A percentile compares a stretch with the other conserved stretches of the same genome.
These are phyloP conservation scores for Amanita pallidorosea DNA, from an alignment of 768 basidiomycete species.

Conservation along the genomic window DNA sequence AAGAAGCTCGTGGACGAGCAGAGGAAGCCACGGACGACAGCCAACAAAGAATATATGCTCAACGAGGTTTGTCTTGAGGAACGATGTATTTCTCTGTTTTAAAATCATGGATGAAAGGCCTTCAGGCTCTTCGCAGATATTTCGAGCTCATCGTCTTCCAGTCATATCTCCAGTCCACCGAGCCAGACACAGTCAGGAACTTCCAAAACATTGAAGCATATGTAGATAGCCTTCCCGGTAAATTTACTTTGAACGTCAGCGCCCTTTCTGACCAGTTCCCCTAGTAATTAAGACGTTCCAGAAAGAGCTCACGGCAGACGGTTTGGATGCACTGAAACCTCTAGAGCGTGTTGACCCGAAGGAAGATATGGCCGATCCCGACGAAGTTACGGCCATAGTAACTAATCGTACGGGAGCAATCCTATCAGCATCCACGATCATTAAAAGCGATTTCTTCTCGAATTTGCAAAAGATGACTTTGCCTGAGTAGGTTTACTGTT, in stretches of 20 bases:
- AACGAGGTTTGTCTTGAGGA: constrained; percentile 44
- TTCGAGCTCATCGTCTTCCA: constrained; percentile 85
- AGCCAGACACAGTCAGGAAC: constrained; percentile 69
- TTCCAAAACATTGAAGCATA: constrained; percentile 75
- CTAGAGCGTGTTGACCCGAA: constrained; percentile 60
- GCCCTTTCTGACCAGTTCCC: not conserved
- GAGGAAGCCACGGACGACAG: constrained; percentile 69
- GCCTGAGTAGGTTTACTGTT: constrained; percentile 55
- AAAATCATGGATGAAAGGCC: constrained; percentile 28
- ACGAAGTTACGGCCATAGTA: constrained; percentile 85
- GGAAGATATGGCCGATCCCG: constrained; percentile 71
- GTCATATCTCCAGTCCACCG: constrained; percentile 73
- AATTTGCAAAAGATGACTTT: constrained; percentile 95
- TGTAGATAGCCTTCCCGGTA: constrained; percentile 78
- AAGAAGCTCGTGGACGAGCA: constrained; percentile 66
- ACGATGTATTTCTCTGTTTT: not conserved
- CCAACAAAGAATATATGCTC: constrained; percentile 52
- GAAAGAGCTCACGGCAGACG: constrained; percentile 77
- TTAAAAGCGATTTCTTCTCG: constrained; percentile 93
- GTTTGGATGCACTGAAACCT: constrained; percentile 70
- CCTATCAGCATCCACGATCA: constrained; percentile 82
- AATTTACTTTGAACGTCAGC: constrained; percentile 5
- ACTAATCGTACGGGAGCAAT: constrained; percentile 77
- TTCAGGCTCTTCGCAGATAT: constrained; percentile 77
- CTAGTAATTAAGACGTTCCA: constrained; percentile 92